phyloP scores from a whole-genome alignment of 1,284 basidiomycete genomes.

The Phenoliferia sp. region DNA sequence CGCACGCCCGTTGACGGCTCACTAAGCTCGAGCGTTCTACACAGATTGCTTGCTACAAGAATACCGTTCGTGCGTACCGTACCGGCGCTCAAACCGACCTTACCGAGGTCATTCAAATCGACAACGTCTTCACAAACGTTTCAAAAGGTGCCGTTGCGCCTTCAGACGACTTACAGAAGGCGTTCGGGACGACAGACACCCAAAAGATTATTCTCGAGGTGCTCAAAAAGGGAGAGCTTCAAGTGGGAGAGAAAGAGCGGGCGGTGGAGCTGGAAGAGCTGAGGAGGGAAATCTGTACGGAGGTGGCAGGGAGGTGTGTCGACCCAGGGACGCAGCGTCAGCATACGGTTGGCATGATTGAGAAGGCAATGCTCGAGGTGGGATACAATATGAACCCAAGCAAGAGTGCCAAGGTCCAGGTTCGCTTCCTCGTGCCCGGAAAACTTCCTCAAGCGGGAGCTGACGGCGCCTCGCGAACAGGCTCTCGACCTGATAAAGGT shows the following conservation, averaged over 20 bases:
- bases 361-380: conserved; percentile 94
- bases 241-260: conserved; percentile 95
- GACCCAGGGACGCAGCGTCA: conserved; percentile 84
- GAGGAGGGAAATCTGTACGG: conserved; percentile 86
- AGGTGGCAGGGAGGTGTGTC: conserved; percentile 91
- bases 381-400: conserved; percentile 84
- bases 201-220: conserved; percentile 84
- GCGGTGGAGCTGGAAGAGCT: conserved; percentile 79
- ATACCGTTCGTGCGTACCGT: conserved; percentile 96
- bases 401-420: conserved; percentile 90
- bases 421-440: conserved; percentile 37
- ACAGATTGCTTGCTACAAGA: conserved; percentile 97
- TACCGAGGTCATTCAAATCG: conserved; percentile 95
- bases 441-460: not conserved
- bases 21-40: not conserved
- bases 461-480: conserved; percentile 44
- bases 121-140: conserved; percentile 92
- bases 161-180: conserved; percentile 81
- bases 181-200: conserved; percentile 73
- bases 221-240: conserved; percentile 90
- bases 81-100: conserved; percentile 89
- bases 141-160: conserved; percentile 93
- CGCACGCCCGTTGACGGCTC: conserved; percentile 8
- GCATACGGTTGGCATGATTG: conserved; percentile 92
- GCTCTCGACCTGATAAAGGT: conserved; percentile 87